phyloP scores from a whole-genome alignment of 768 basidiomycete genomes.

The Lyophyllum atratum region DNA sequence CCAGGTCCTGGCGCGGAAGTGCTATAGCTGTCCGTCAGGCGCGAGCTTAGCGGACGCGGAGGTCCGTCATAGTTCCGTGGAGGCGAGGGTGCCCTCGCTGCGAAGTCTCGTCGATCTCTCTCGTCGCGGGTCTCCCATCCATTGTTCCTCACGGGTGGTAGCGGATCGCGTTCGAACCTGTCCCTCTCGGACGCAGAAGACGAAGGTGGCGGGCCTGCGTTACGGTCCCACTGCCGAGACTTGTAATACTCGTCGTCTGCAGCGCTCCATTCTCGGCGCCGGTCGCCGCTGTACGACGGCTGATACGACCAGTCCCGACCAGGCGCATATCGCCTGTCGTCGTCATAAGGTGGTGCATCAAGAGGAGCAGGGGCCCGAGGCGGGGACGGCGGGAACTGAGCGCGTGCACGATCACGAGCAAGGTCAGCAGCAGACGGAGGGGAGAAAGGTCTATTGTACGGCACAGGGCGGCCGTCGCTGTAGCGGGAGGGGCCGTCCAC shows the following conservation, averaged over 20 bases:
- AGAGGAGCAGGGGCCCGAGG: constrained; percentile 23
- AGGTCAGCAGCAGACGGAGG: constrained; percentile 34
- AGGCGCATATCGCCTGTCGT: constrained; percentile 33
- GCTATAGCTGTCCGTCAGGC: constrained; percentile 20
- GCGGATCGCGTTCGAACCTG: constrained; percentile 37
- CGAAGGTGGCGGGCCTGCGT: constrained; percentile 18
- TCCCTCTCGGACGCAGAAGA: constrained; percentile 30
- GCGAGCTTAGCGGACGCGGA: constrained; percentile 16
- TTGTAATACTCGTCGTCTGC: constrained; percentile 43
- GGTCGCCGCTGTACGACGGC: constrained; percentile 15
- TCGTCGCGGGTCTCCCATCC: constrained; percentile 47
- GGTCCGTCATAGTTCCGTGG: constrained; percentile 17
- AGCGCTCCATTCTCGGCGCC: constrained; percentile 30
- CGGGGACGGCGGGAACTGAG: constrained; percentile 31
- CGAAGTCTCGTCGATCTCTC: constrained; percentile 32
- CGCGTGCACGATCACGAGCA: constrained; percentile 33
- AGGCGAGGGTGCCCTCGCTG: constrained; percentile 21
- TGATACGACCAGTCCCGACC: constrained; percentile 33
- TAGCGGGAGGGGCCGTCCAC: constrained; percentile 34
- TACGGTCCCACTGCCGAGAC: constrained; percentile 37
- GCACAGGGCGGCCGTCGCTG: constrained; percentile 28
- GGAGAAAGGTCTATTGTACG: constrained; percentile 28
- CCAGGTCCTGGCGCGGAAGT: neutral
- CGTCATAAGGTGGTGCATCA: constrained; percentile 30
- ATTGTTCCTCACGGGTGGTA: constrained; percentile 25